Base-by-base conservation (phyloP, 192 early-diverging fungal species). In the Hyaloraphidium curvatum region DNA sequence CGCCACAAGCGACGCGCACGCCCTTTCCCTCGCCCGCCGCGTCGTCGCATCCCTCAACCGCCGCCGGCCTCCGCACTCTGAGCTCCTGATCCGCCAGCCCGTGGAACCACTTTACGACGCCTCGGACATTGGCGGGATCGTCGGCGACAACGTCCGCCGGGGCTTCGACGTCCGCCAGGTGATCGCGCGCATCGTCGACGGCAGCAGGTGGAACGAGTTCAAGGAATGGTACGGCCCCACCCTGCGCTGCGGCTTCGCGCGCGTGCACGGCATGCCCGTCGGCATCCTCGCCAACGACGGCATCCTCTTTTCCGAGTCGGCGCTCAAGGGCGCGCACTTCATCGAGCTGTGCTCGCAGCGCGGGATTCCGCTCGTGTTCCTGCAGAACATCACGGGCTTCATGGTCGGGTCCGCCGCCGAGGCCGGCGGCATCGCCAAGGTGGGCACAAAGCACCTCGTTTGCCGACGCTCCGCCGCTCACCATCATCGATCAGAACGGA, bases 281-380 rank as follows among this genome's bases (percentile, higher is more conserved):
- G 92, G 90, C 54, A 87, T 96, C 41, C 70, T 96, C 11, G 89
- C 87, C 51, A 96, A 96, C 70, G 92, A 96, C 62, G 90, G 92
- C 51, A 87, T 96, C 40, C 67, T 96, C 43, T 92, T 93, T 61
- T 85, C 85, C 9, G 92, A 96, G 65, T 77, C 84, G 16, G 87
- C 92, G 22, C 65, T 91, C 40, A 96, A 96, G 72, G 89, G 89
- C 37, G 86, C 92, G 13, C 92, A 96, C 58, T 96, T 96, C 61
- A 79, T 96, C 39, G 75, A 96, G 68, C 70, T 96, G 13, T 91
- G 88, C 71, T 68, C 76, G 16, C 89, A 91, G 69, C 75, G 90
- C 39, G 70, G 70, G 28, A 87, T 93, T 37, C 90, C 90, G 5
- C 66, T 93, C 25, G 72, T 92, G 7, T 96, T 96, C 62, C 68